These are phyloP conservation scores for Raffaelea ambrosiae DNA, from an alignment of 2,329 filamentous ascomycete genomes.

Conservation along the genomic window DNA sequence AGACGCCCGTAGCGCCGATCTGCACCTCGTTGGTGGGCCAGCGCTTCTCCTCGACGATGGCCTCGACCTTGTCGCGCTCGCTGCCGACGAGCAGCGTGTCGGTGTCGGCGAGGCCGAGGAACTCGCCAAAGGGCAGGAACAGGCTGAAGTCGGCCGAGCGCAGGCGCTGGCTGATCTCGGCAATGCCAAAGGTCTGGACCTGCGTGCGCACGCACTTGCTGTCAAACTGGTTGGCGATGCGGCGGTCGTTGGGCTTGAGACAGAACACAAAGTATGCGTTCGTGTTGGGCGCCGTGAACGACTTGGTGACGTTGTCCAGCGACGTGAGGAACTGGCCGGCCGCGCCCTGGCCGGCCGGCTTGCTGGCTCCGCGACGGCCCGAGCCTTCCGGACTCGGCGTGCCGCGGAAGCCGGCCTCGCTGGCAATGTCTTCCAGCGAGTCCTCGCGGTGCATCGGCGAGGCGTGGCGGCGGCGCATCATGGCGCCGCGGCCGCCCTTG, in stretches of 20 bases:
- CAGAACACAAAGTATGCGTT: constrained; percentile 98
- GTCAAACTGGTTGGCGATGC: constrained; percentile 97
- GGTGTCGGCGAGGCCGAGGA: constrained; percentile 77
- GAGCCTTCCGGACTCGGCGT: constrained; percentile 24
- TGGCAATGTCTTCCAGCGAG: constrained; percentile 33
- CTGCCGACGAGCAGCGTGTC: constrained; percentile 83
- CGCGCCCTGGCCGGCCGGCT: constrained; percentile 64
- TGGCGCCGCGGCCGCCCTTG: constrained; percentile 36
- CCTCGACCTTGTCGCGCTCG: constrained; percentile 83
- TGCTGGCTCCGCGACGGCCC: constrained; percentile 12
- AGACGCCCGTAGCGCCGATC: constrained; percentile 86
- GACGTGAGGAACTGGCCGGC: constrained; percentile 87
- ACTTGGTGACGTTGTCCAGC: constrained; percentile 84
- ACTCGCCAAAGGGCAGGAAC: constrained; percentile 93
- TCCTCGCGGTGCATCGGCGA: constrained; percentile 27
- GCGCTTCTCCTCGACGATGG: constrained; percentile 82
- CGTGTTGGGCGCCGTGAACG: constrained; percentile 69
- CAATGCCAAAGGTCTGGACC: constrained; percentile 90
- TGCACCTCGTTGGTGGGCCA: constrained; percentile 91
- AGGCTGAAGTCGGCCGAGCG: constrained; percentile 91
- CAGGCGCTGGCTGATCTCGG: constrained; percentile 89
- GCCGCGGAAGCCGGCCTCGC: constrained; percentile 25
- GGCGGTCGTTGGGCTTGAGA: constrained; percentile 90
- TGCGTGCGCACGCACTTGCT: constrained; percentile 96
- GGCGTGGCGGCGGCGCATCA: constrained; percentile 21